Conservation (phyloP, 176 grass and related monocot genomes). For the Oryza officinalis region DNA sequence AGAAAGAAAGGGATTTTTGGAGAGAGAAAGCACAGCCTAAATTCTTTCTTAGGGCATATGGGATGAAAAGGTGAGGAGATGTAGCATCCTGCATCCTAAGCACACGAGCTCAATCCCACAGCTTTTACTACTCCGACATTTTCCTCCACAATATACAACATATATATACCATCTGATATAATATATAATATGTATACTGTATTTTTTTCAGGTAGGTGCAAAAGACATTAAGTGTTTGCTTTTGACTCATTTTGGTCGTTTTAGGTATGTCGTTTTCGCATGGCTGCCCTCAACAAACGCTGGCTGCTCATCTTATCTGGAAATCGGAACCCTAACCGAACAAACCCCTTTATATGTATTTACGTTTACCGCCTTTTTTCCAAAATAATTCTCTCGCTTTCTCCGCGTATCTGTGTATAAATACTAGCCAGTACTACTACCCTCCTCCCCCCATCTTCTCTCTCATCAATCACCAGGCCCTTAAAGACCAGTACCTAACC, state of each 20-base stretch:
- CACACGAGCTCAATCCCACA: constrained; percentile 33
- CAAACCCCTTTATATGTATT: background rate
- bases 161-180: background rate
- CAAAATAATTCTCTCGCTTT: background rate
- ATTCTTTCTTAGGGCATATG: constrained; percentile 30
- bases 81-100: constrained; percentile 34
- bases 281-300: constrained; percentile 19
- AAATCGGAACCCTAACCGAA: background rate
- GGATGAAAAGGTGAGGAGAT: constrained; percentile 33
- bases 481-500: constrained; percentile 58
- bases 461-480: constrained; percentile 13
- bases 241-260: background rate
- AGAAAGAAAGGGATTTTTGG: constrained; percentile 24
- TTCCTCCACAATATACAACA: too few relatives aligned
- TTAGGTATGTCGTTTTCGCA: constrained; percentile 47
- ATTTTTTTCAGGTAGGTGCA: background rate
- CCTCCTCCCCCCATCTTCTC: background rate
- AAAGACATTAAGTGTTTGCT: background rate
- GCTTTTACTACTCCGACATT: background rate
- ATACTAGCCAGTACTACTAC: background rate
- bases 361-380: background rate
- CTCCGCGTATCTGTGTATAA: background rate
- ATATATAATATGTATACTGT: background rate
- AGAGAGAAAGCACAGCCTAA: constrained; percentile 28
- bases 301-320: background rate